phyloP scores from a whole-genome alignment of 495 filamentous ascomycete species.

The Daldinia concentrica region DNA sequence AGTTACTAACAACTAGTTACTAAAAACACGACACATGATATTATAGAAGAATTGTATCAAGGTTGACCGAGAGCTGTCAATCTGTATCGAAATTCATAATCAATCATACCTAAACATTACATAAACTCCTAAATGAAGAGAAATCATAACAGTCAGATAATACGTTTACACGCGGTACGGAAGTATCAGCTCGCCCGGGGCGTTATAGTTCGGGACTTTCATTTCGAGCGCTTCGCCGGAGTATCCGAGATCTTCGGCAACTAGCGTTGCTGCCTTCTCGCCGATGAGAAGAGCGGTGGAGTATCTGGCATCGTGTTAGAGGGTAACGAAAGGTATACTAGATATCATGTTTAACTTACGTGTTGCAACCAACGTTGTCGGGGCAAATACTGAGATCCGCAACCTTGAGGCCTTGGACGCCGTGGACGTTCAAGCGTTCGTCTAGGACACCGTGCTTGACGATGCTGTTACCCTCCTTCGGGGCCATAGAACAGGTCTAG shows the following conservation, averaged over 20 bases:
- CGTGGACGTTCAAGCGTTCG: conserved; percentile 81
- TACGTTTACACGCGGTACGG: conserved; percentile 42
- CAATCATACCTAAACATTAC: conserved; percentile 8
- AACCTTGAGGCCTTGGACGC: conserved; percentile 82
- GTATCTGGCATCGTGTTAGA: conserved; percentile 48
- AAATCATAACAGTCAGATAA: neutral
- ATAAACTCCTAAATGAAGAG: conserved; percentile 6
- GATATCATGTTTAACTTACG: conserved; percentile 54
- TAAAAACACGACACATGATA: neutral
- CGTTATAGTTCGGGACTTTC: conserved; percentile 72
- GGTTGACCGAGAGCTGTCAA: conserved; percentile 7
- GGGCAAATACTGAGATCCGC: conserved; percentile 83
- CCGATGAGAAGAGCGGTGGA: conserved; percentile 81
- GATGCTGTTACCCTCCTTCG: conserved; percentile 78
- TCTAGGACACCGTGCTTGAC: conserved; percentile 84
- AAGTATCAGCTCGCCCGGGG: conserved; percentile 60
- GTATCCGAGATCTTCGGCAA: conserved; percentile 81
- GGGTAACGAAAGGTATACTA: neutral
- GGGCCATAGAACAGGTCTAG: conserved; percentile 83
- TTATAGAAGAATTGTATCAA: neutral
- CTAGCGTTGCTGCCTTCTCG: conserved; percentile 79
- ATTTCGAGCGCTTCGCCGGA: conserved; percentile 77
- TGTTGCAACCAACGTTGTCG: conserved; percentile 85
- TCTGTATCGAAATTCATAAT: conserved; percentile 18
- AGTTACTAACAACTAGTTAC: no score